These are phyloP conservation scores for Calonectria hawksworthii DNA, from an alignment of 2,329 filamentous ascomycete genomes.

Conservation along the genomic window DNA sequence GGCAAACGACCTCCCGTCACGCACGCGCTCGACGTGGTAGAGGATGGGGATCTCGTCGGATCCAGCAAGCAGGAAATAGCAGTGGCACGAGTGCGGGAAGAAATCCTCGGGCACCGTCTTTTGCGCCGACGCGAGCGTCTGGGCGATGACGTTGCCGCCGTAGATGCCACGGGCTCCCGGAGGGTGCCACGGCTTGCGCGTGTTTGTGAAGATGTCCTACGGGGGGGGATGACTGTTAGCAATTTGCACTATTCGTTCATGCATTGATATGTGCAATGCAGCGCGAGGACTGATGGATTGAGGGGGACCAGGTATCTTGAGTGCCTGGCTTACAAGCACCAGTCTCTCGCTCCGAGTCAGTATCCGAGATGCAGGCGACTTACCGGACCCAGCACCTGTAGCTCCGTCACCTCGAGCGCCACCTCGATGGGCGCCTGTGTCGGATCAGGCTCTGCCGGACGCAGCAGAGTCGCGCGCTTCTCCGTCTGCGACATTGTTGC, in stretches of 20 bases:
- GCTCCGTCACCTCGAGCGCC: slow-evolving; percentile 86
- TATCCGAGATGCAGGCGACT: slow-evolving; percentile 45
- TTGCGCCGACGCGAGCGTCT: slow-evolving; percentile 90
- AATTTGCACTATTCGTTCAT: background rate
- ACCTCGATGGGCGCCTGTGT: slow-evolving; percentile 89
- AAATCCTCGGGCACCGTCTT: slow-evolving; percentile 86
- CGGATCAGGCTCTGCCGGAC: slow-evolving; percentile 79
- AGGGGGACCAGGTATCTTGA: background rate
- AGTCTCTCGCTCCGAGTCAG: background rate
- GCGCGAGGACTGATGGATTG: background rate
- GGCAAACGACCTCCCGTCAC: slow-evolving; percentile 89
- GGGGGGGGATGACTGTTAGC: background rate
- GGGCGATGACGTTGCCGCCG: slow-evolving; percentile 92
- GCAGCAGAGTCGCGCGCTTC: slow-evolving; percentile 63
- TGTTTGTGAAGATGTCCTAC: slow-evolving; percentile 95
- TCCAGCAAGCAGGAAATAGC: slow-evolving; percentile 96
- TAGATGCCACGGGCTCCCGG: slow-evolving; percentile 93
- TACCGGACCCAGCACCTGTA: slow-evolving; percentile 82
- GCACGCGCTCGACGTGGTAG: slow-evolving; percentile 94
- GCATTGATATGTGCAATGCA: background rate
- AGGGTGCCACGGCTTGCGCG: slow-evolving; percentile 91
- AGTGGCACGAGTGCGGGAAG: slow-evolving; percentile 95
- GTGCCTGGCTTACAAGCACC: background rate
- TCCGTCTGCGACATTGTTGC: slow-evolving; percentile 39
- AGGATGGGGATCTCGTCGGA: slow-evolving; percentile 87